phyloP scores from a whole-genome alignment of 164 flowering plant genomes.

The Taxillus chinensis region DNA sequence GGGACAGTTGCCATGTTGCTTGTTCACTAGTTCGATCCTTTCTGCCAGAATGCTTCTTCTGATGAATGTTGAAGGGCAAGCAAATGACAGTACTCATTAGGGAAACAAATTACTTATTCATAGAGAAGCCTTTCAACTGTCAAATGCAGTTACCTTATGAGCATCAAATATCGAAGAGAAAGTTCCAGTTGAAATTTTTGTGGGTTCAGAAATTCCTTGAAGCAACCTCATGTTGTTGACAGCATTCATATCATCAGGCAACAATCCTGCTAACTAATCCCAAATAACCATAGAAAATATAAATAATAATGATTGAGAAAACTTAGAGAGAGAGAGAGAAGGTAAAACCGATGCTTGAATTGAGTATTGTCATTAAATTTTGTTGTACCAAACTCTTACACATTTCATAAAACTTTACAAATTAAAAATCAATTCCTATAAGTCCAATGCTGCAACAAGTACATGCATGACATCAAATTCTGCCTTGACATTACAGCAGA shows the following conservation, averaged over 20 bases:
- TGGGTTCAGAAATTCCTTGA: constrained; percentile 44
- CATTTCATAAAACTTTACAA: too few relatives aligned
- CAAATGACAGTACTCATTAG: background rate
- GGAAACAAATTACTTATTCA: background rate
- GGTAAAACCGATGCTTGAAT: too few relatives aligned
- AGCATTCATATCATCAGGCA: constrained; percentile 75
- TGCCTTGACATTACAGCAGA: too few relatives aligned
- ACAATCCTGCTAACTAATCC: constrained; percentile 66
- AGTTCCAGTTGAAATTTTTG: constrained; percentile 42
- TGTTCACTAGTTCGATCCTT: constrained; percentile 69
- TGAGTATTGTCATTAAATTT: too few relatives aligned
- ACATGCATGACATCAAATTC: too few relatives aligned
- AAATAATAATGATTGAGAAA: too few relatives aligned
- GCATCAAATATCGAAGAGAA: too few relatives aligned
- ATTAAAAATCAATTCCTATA: too few relatives aligned
- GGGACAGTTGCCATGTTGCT: constrained; percentile 81
- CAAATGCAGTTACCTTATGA: too few relatives aligned
- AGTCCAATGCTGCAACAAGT: too few relatives aligned
- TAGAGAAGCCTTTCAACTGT: background rate
- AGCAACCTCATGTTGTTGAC: constrained; percentile 72
- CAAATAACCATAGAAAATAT: background rate
- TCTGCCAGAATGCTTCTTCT: constrained; percentile 73
- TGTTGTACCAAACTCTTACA: too few relatives aligned
- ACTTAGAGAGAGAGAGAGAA: too few relatives aligned
- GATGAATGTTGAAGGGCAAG: constrained; percentile 1